Percentiles rank a stretch among this genome's conserved stretches.
These are phyloP conservation scores for Salvia splendens DNA, from an alignment of 257 asterid genomes.

Conservation along the genomic window DNA sequence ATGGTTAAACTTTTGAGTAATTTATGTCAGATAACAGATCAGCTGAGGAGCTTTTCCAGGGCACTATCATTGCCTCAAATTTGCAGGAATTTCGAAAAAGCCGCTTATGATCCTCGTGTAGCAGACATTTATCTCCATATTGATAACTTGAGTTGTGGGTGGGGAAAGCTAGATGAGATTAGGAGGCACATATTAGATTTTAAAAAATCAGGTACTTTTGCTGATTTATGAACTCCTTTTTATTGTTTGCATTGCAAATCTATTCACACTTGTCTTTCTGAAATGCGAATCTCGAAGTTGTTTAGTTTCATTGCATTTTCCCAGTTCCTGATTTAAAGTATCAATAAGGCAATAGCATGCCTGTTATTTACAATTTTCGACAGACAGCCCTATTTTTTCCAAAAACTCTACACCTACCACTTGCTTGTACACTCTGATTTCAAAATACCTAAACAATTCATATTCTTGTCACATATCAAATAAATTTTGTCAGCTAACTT, in stretches of 20 bases:
- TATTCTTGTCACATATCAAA: neutral
- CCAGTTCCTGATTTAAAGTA: neutral
- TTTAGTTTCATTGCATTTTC: neutral
- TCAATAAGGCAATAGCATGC: neutral
- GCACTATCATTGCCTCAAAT: conserved; percentile 70
- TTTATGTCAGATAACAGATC: conserved; percentile 70
- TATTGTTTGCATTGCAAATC: conserved; percentile 9
- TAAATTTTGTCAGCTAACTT: conserved; percentile 1
- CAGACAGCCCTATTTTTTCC: neutral
- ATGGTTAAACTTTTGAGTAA: conserved; percentile 17
- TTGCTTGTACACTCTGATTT: neutral
- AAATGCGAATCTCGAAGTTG: neutral
- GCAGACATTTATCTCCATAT: conserved; percentile 71
- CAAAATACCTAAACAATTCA: neutral
- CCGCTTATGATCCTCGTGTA: conserved; percentile 81
- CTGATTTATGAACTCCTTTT: neutral
- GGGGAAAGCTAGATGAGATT: conserved; percentile 86
- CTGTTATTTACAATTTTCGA: neutral
- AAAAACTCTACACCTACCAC: neutral
- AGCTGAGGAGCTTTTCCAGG: conserved; percentile 65
- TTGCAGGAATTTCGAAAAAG: conserved; percentile 65
- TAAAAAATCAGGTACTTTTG: conserved; percentile 60
- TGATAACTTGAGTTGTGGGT: conserved; percentile 65
- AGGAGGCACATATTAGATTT: conserved; percentile 68
- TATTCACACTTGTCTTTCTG: neutral